Base-by-base conservation (phyloP, 2,329 filamentous ascomycete species). In the Trichophyton mentagrophytes region DNA sequence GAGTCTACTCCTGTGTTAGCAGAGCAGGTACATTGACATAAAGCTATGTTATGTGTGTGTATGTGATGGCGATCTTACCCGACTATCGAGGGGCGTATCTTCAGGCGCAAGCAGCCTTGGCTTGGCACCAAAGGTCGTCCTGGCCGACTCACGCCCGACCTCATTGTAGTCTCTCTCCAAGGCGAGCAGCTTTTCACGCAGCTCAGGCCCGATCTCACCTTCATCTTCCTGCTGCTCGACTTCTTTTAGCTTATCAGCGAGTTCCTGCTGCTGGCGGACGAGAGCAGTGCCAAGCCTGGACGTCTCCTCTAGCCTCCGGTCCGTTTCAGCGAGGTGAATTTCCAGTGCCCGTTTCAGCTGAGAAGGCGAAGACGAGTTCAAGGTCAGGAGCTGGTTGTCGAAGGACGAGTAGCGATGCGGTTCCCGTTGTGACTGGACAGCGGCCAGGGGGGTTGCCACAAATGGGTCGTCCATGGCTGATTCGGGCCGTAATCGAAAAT, bases 101-200 rank as follows among this genome's bases (percentile, higher is more conserved):
- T 90, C 87, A 64, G 81, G 83, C 71, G 87, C 90, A 17, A 87
- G 83, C 22, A 89, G 83, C 68, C 90, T 83, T 8, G 82, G 79
- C 72, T 90, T 90, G 67, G 93, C 93, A 38, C 85, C 88, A 63
- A 97, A 77, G 71, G 96, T 92, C 1, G 89, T 90, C 65, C 92
- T 83, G 49, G 92, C 90, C 56, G 88, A 93, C 72, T 97, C 92
- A 64, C 87, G 82, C 11, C 91, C 90, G 55, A 97, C 86, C 70
- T 96, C 91, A 72, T 95, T 92, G 76, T 95, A 97, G 69, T 99
- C 93, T 72, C 85, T 89, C 73, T 99, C 93, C 62, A 99, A 85
- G 64, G 95, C 90, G 13, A 84, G 80, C 59, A 99, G 81, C 74
- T 88, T 90, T 68, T 87, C 82, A 62, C 88, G 88, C 68, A 99